These are phyloP conservation scores for Colletotrichum sp. DNA, from an alignment of 2,329 filamentous ascomycete species.

Conservation along the genomic window DNA sequence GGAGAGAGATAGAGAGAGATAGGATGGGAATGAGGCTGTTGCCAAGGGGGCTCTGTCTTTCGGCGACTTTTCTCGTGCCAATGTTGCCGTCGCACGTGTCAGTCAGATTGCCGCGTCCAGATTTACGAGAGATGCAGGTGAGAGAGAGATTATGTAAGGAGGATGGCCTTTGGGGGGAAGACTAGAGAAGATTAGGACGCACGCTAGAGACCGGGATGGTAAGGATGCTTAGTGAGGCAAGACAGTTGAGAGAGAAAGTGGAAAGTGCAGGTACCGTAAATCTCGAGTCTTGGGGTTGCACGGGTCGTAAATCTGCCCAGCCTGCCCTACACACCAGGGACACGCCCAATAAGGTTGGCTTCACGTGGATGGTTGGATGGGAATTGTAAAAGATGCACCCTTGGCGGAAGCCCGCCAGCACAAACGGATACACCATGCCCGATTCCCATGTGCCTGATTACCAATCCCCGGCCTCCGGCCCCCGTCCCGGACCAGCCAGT, in stretches of 20 bases:
- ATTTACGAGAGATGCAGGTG: conserved; percentile 21
- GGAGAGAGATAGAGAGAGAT: neutral
- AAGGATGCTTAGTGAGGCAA: neutral
- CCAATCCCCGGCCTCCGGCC: neutral
- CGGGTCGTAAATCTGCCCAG: conserved; percentile 1
- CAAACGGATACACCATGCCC: neutral
- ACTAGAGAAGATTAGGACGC: neutral
- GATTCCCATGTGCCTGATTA: neutral
- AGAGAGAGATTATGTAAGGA: neutral
- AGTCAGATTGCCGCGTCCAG: neutral
- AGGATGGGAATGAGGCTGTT: neutral
- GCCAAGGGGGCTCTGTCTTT: neutral
- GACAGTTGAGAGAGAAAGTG: neutral
- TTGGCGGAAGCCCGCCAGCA: neutral
- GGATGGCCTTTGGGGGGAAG: neutral
- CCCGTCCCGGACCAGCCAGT: neutral
- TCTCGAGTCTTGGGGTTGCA: neutral
- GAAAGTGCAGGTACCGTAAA: conserved; percentile 13
- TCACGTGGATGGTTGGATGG: neutral
- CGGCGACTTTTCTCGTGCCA: conserved; percentile 2
- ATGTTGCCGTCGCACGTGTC: conserved; percentile 9
- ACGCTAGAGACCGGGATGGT: neutral
- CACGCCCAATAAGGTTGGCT: neutral
- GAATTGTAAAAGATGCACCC: neutral
- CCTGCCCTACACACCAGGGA: neutral